These are phyloP conservation scores for Aureobasidium musti DNA, from an alignment of 2,329 filamentous ascomycete genomes.

Conservation along the genomic window DNA sequence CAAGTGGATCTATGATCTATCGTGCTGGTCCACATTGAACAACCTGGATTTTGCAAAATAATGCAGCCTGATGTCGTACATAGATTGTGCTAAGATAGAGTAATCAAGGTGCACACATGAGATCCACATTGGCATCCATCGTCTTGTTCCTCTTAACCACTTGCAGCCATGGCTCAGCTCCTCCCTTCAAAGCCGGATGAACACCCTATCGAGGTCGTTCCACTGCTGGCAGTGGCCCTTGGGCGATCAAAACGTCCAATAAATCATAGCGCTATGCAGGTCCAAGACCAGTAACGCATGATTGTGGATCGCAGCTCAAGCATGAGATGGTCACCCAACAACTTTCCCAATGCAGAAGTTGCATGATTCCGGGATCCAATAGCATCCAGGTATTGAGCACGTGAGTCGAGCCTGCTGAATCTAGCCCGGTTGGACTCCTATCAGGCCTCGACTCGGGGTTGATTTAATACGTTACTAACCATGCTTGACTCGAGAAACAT, in stretches of 20 bases:
- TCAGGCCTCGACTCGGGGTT: not conserved
- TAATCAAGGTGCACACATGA: conserved; percentile 1
- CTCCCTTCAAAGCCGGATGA: too few species aligned
- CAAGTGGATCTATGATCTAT: conserved; percentile 1
- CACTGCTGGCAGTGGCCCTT: not conserved
- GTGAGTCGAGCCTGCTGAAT: not conserved
- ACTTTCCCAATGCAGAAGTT: not conserved
- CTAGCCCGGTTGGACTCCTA: not conserved
- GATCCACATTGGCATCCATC: not conserved
- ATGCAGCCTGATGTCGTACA: conserved; percentile 13
- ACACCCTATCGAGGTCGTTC: too few species aligned
- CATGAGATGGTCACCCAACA: not conserved
- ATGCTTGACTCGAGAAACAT: not conserved
- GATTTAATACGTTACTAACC: not conserved
- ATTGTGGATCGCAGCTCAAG: not conserved
- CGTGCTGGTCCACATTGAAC: conserved; percentile 1
- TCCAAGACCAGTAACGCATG: not conserved
- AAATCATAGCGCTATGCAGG: not conserved
- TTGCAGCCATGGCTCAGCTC: not conserved
- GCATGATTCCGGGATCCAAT: not conserved
- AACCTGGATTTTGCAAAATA: conserved; percentile 8
- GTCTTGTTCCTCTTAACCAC: not conserved
- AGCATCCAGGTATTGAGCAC: not conserved
- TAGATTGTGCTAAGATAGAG: not conserved
- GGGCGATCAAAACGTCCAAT: not conserved